Evolutionary conservation across 306 rosid genomes (phyloP), one percentile per base, ranked within the genome.

Genomic region (cucumber (Cucumis sativus)): DNA sequence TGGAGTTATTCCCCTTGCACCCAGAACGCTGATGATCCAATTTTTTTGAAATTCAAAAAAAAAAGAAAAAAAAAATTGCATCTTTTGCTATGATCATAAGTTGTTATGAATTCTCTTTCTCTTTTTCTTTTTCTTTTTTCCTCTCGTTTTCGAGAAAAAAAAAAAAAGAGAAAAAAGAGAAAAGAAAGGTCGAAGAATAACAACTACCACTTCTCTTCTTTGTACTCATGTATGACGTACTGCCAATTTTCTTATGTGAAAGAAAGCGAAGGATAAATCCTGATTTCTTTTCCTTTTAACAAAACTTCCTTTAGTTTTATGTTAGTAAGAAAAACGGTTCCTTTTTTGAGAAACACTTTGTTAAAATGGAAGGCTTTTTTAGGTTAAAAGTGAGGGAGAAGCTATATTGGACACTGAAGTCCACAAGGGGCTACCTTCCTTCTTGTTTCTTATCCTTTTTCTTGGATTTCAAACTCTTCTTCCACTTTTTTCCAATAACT

Each of bases 1-100:
- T 93, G 82, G 92, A 93, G 89, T 93, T 93, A 62, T 93, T 93
- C 82, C 98, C 98, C 41, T 80, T 93, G 79, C 97, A 88, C 83
- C 98, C 98, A 25, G 98, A 93, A 88, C 88, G 97, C 64, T 87
- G 87, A 86, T 80, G 88, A 90, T 71, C 68, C 58, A 75, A 72
- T 17, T 18, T 66, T 39, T 81, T 78, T 88, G 76, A 82, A 82
- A 77, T 80, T 49, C 79, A 39, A 40, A 58, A 45, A 40, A 58
- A 45, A 10, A 78, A 65, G 55, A 25, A 39, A 69, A 69, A 20
- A 39, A 43, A 69, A 40, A 40, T 72, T 75, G 45, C 37, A 35
- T 80, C 84, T 82, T 82, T 75, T 52, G 8, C 18, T 52, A 15
- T 52, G 57, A 52, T 52, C 47, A 70, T 58, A 57, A 12, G 14